Conservation (phyloP, 2,329 filamentous ascomycete genomes). For the Diplodia seriata region DNA sequence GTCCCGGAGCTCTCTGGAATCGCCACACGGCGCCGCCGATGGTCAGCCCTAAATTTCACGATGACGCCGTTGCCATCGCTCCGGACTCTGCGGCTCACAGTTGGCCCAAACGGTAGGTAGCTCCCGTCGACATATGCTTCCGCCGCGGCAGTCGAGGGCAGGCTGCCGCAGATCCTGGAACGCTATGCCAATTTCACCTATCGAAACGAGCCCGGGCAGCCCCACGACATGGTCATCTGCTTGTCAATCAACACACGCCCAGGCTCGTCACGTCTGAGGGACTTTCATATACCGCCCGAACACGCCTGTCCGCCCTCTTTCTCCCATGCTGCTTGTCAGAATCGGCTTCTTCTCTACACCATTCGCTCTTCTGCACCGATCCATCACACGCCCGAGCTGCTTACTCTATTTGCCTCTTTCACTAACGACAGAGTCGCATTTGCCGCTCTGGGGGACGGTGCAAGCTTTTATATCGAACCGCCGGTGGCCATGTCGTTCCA, state of each 20-base stretch:
- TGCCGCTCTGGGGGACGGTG: constrained; percentile 1
- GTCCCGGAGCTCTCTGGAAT: neutral
- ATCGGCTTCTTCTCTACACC: neutral
- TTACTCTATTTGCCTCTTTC: constrained; percentile 10
- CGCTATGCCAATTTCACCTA: constrained; percentile 28
- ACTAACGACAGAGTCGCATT: neutral
- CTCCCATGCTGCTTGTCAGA: constrained; percentile 27
- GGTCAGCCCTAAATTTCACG: constrained; percentile 27
- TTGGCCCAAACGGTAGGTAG: constrained; percentile 17
- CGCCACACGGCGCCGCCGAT: constrained; percentile 20
- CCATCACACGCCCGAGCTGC: constrained; percentile 4
- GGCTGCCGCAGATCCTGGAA: constrained; percentile 25
- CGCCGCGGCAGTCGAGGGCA: constrained; percentile 4
- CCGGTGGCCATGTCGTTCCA: constrained; percentile 24
- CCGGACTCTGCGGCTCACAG: constrained; percentile 20
- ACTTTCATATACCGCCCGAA: constrained; percentile 15
- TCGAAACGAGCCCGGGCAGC: constrained; percentile 24
- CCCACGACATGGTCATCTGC: constrained; percentile 28
- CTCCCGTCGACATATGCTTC: constrained; percentile 23
- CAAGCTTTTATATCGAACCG: constrained; percentile 17
- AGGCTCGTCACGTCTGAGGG: constrained; percentile 9
- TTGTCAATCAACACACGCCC: constrained; percentile 25
- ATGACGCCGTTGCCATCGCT: constrained; percentile 23
- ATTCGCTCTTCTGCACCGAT: neutral
- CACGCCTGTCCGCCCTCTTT: constrained; percentile 19